A percentile compares a stretch with the other conserved stretches of the same genome.
phyloP scores from a whole-genome alignment of 768 basidiomycete species.

The Macrolepiota dolichaula region DNA sequence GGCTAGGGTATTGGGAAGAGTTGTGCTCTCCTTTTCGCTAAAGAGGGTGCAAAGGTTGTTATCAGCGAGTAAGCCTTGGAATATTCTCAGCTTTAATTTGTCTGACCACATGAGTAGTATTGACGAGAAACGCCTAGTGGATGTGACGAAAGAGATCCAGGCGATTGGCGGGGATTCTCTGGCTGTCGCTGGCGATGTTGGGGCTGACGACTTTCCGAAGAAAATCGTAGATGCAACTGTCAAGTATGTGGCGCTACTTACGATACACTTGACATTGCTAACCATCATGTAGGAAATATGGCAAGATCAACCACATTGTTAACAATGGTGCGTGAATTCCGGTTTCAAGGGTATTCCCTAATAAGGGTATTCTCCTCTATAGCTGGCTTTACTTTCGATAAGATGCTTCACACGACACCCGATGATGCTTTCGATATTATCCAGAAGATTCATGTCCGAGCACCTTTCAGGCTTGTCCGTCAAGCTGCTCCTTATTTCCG shows the following conservation, averaged over 20 bases:
- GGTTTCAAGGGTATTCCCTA: neutral
- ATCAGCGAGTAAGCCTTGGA: constrained; percentile 63
- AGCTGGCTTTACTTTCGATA: constrained; percentile 81
- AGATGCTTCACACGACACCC: constrained; percentile 84
- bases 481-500: constrained; percentile 86
- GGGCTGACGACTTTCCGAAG: constrained; percentile 80
- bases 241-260: constrained; percentile 43
- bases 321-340: constrained; percentile 61
- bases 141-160: constrained; percentile 72
- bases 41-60: constrained; percentile 85
- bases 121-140: constrained; percentile 63
- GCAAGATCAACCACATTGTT: constrained; percentile 83
- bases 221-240: constrained; percentile 74
- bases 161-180: constrained; percentile 70
- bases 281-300: constrained; percentile 53
- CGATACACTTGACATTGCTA: neutral
- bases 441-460: constrained; percentile 79
- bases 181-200: constrained; percentile 75
- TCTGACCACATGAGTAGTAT: constrained; percentile 40
- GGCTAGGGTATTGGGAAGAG: constrained; percentile 74
- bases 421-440: constrained; percentile 83
- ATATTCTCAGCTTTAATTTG: neutral
- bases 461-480: constrained; percentile 81
- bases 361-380: neutral
- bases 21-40: constrained; percentile 73